Conservation (phyloP, 164 flowering plant genomes). For the Paratinospora sagittata region DNA sequence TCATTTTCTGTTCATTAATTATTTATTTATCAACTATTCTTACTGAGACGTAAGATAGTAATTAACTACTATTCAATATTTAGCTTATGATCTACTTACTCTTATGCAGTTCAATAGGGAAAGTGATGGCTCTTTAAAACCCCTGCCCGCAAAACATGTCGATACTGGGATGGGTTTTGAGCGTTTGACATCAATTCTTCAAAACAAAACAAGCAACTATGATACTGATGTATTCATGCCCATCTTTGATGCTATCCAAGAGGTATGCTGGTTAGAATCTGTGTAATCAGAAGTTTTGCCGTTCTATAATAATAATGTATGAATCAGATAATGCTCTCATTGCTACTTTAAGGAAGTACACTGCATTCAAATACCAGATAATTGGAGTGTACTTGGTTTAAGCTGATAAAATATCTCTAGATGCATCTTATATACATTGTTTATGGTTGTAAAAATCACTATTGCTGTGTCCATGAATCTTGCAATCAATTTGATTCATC, state of each 20-base stretch:
- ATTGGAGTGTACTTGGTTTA: neutral
- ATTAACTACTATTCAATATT: neutral
- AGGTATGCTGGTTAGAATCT: conserved; percentile 31
- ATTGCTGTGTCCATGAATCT: neutral
- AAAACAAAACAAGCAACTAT: conserved; percentile 94
- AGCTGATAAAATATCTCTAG: neutral
- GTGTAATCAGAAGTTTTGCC: neutral
- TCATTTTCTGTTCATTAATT: neutral
- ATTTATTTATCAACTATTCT: too few relatives aligned
- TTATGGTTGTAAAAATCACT: neutral
- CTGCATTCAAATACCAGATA: neutral
- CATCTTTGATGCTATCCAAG: conserved; percentile 77
- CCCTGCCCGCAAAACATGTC: conserved; percentile 95
- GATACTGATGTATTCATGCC: conserved; percentile 97
- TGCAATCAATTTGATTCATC: neutral
- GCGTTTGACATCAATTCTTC: conserved; percentile 89
- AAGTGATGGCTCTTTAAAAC: conserved; percentile 79
- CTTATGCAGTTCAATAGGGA: conserved; percentile 82
- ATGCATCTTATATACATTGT: neutral
- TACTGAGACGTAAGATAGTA: neutral
- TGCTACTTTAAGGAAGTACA: neutral
- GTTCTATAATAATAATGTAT: neutral
- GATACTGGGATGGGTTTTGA: conserved; percentile 99
- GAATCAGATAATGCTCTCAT: neutral
- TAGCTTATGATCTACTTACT: conserved; percentile 2